phyloP scores from a whole-genome alignment of 768 basidiomycete genomes.

The Chalciporus sphaerocephalus region DNA sequence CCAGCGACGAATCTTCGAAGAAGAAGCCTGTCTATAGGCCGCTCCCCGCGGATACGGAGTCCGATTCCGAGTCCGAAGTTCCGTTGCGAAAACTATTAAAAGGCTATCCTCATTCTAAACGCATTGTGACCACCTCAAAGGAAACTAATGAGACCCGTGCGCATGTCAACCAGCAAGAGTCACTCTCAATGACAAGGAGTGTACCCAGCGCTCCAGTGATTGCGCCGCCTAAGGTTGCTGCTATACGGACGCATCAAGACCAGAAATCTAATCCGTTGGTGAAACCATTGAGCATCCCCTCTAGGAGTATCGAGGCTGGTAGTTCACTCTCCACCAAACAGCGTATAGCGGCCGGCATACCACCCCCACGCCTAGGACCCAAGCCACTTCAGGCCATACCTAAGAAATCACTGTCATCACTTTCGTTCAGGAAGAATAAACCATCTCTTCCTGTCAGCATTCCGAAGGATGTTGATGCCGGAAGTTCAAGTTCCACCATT shows the following conservation, averaged over 20 bases:
- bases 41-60: conserved; percentile 11
- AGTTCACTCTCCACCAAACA: conserved; percentile 50
- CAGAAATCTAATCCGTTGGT: conserved; percentile 30
- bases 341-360: conserved; percentile 40
- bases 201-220: neutral
- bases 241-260: conserved; percentile 29
- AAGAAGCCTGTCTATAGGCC: conserved; percentile 7
- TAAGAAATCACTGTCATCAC: conserved; percentile 26
- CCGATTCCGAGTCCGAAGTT: conserved; percentile 14
- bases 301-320: conserved; percentile 23
- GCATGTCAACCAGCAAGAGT: conserved; percentile 10
- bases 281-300: conserved; percentile 25
- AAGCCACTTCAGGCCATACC: conserved; percentile 29
- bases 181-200: neutral
- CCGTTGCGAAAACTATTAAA: neutral
- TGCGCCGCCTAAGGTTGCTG: conserved; percentile 14
- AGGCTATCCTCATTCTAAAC: conserved; percentile 1
- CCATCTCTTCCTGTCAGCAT: conserved; percentile 5
- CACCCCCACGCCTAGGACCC: conserved; percentile 32
- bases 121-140: neutral
- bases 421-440: conserved; percentile 45
- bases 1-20: conserved; percentile 2
- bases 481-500: neutral
- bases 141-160: conserved; percentile 1
- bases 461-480: conserved; percentile 12